These are phyloP conservation scores for Syzygium aqueum DNA, from an alignment of 345 rosid genomes.

Conservation along the genomic window DNA sequence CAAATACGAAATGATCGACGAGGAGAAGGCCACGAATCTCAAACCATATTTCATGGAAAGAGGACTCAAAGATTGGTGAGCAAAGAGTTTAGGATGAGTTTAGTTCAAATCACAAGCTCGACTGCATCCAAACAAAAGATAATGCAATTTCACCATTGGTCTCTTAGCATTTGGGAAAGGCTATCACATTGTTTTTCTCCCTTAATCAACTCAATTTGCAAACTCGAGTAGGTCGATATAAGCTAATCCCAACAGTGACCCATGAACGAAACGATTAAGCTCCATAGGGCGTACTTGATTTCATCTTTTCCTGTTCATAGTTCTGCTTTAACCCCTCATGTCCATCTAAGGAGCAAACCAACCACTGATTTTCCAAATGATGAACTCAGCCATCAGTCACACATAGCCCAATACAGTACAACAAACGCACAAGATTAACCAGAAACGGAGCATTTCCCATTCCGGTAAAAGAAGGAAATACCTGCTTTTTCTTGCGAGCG, in stretches of 20 bases:
- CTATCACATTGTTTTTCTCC: background rate
- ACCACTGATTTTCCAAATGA: background rate
- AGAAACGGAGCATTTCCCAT: background rate
- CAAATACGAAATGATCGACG: background rate
- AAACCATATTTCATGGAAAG: background rate
- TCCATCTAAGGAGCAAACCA: background rate
- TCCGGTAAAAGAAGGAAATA: constrained; percentile 19
- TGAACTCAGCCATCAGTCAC: background rate
- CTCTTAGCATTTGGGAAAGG: background rate
- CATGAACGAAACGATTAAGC: background rate
- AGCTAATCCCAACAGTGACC: background rate
- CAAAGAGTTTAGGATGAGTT: background rate
- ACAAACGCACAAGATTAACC: background rate
- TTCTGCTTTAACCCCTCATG: background rate
- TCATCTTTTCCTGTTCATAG: background rate
- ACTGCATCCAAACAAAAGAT: background rate
- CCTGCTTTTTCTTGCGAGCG: constrained; percentile 99
- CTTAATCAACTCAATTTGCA: background rate
- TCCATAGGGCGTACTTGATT: background rate
- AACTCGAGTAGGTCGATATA: background rate
- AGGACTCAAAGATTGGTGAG: background rate
- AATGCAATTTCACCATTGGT: background rate
- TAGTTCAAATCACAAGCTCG: background rate
- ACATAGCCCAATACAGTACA: background rate
- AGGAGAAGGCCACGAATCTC: background rate